A percentile compares a stretch with the other conserved stretches of the same genome.
These are phyloP conservation scores for Wickerhamiella hasegawae DNA, from an alignment of 805 yeast genomes.

Conservation along the genomic window DNA sequence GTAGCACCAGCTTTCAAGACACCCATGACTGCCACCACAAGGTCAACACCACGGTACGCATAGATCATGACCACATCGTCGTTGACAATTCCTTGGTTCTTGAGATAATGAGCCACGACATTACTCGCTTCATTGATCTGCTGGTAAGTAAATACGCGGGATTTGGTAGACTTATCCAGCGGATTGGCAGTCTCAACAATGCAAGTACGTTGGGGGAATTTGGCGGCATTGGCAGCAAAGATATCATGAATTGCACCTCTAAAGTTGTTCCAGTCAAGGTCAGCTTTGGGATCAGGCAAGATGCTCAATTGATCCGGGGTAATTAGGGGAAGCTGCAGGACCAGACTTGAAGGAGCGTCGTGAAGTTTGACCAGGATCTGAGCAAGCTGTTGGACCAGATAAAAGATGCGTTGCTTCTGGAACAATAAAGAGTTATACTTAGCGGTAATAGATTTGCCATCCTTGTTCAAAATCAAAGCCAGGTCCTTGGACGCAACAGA, in stretches of 20 bases:
- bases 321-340: constrained; percentile 50
- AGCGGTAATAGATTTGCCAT: constrained; percentile 18
- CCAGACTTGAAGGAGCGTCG: constrained; percentile 22
- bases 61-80: constrained; percentile 98
- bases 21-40: constrained; percentile 95
- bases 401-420: constrained; percentile 48
- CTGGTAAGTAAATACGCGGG: constrained; percentile 64
- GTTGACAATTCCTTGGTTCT: constrained; percentile 60
- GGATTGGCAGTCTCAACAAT: constrained; percentile 79
- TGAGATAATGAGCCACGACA: constrained; percentile 77
- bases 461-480: constrained; percentile 38
- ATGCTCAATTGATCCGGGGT: constrained; percentile 44
- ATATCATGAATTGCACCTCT: constrained; percentile 96
- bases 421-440: constrained; percentile 66
- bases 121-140: constrained; percentile 91
- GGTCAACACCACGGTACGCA: constrained; percentile 93
- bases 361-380: constrained; percentile 8
- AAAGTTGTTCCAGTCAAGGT: constrained; percentile 80
- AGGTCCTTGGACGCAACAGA: neutral
- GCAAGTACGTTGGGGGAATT: constrained; percentile 74
- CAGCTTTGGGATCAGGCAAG: constrained; percentile 76
- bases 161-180: constrained; percentile 26
- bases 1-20: constrained; percentile 98
- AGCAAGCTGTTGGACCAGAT: constrained; percentile 57
- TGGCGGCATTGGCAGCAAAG: constrained; percentile 71